A percentile compares a stretch with the other conserved stretches of the same genome.
These are phyloP conservation scores for Xylaria curta DNA, from an alignment of 495 filamentous ascomycete species.

Conservation along the genomic window DNA sequence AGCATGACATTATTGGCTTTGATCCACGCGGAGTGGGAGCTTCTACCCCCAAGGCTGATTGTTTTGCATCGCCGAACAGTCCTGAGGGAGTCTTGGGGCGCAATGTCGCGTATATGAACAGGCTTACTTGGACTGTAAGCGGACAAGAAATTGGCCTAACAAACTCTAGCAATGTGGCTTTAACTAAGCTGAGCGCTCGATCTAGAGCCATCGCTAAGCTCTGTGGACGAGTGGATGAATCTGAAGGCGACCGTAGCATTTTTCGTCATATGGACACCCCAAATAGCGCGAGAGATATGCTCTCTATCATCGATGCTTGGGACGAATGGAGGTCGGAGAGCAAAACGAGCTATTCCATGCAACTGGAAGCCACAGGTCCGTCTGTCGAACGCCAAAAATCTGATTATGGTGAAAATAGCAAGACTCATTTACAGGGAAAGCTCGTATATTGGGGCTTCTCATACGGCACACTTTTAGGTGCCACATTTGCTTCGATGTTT, in stretches of 20 bases:
- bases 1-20: constrained; percentile 44
- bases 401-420: constrained; percentile 12
- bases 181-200: constrained; percentile 40
- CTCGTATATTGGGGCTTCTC: constrained; percentile 68
- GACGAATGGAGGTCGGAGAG: constrained; percentile 40
- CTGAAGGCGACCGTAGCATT: constrained; percentile 39
- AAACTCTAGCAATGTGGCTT: constrained; percentile 46
- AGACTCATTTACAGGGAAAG: constrained; percentile 41
- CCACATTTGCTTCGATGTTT: constrained; percentile 56
- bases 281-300: constrained; percentile 42
- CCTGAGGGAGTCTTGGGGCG: constrained; percentile 30
- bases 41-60: constrained; percentile 42
- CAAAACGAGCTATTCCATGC: constrained; percentile 21
- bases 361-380: constrained; percentile 7
- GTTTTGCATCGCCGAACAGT: constrained; percentile 37
- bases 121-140: constrained; percentile 27
- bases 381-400: constrained; percentile 1
- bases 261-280: constrained; percentile 39
- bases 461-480: constrained; percentile 65
- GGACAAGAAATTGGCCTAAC: constrained; percentile 40
- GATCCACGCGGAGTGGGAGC: constrained; percentile 45
- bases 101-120: constrained; percentile 37
- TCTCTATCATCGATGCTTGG: constrained; percentile 44
- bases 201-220: constrained; percentile 41
- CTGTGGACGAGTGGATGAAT: constrained; percentile 43